phyloP scores from a whole-genome alignment of 1,284 basidiomycete genomes.

The Anthracocystis panici-leucophaei region DNA sequence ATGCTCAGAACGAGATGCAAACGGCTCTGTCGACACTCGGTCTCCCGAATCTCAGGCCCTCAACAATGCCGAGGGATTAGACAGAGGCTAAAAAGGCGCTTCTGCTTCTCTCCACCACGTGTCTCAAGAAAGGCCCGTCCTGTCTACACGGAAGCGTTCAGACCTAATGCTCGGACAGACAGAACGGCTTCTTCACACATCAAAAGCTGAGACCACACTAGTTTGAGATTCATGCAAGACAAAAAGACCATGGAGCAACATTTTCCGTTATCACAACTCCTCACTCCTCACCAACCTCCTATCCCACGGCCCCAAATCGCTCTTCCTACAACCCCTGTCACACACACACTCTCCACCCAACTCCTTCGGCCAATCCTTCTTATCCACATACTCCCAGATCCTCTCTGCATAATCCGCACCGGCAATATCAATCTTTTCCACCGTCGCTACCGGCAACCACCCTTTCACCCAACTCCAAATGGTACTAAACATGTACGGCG shows the following conservation, averaged over 20 bases:
- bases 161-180: no score
- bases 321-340: constrained; percentile 42
- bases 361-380: constrained; percentile 56
- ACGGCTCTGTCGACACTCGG: no score
- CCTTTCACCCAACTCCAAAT: constrained; percentile 66
- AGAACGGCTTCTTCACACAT: no score
- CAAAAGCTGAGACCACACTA: neutral
- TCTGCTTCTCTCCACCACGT: no score
- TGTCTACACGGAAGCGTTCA: no score
- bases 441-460: constrained; percentile 64
- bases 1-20: no score
- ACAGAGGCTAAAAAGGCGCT: no score
- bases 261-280: neutral
- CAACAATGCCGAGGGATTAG: no score
- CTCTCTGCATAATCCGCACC: constrained; percentile 53
- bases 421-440: constrained; percentile 66
- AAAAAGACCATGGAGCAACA: neutral
- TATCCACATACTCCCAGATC: constrained; percentile 55
- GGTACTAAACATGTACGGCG: constrained; percentile 63
- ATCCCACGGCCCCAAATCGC: constrained; percentile 62
- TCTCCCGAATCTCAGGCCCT: no score
- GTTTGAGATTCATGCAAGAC: constrained; percentile 1
- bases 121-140: no score
- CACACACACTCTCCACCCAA: constrained; percentile 59
- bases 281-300: constrained; percentile 30